Conservation (phyloP, 2,329 filamentous ascomycete species). For the Aspergillus sp. region DNA sequence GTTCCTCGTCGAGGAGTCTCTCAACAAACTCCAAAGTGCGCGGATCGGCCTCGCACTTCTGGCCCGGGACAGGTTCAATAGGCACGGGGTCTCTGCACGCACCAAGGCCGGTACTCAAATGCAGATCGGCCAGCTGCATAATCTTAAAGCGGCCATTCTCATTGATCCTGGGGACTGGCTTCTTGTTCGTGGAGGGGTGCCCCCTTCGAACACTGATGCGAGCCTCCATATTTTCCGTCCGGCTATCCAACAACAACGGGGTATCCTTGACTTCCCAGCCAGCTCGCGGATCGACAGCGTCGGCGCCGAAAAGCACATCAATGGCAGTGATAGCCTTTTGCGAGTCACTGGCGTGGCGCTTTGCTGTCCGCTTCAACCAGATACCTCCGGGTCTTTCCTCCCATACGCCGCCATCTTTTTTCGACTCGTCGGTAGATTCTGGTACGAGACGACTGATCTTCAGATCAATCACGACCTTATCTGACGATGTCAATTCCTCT, state of each 20-base stretch:
- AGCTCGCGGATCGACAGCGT: slow-evolving; percentile 83
- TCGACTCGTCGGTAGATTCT: slow-evolving; percentile 52
- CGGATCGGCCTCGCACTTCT: slow-evolving; percentile 82
- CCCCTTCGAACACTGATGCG: slow-evolving; percentile 79
- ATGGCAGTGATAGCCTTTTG: slow-evolving; percentile 73
- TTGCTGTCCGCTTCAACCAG: slow-evolving; percentile 75
- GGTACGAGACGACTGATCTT: slow-evolving; percentile 72
- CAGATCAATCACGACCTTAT: slow-evolving; percentile 78
- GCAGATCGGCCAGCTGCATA: slow-evolving; percentile 90
- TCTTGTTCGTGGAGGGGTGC: slow-evolving; percentile 59
- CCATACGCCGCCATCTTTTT: slow-evolving; percentile 64
- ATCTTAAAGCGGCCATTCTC: slow-evolving; percentile 97
- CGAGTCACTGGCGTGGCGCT: slow-evolving; percentile 71
- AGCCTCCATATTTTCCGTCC: slow-evolving; percentile 61
- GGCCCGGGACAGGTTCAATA: slow-evolving; percentile 63
- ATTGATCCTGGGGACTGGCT: slow-evolving; percentile 71
- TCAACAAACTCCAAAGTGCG: slow-evolving; percentile 87
- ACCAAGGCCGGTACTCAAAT: slow-evolving; percentile 86
- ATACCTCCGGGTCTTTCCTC: slow-evolving; percentile 73
- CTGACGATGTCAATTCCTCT: slow-evolving; percentile 70
- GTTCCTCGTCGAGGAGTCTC: slow-evolving; percentile 83
- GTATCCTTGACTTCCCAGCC: slow-evolving; percentile 80
- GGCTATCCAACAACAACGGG: slow-evolving; percentile 66
- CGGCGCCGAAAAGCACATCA: slow-evolving; percentile 84
- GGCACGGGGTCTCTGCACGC: slow-evolving; percentile 83